phyloP scores from a whole-genome alignment of 495 filamentous ascomycete genomes.

The Lentithecium fluviatile region DNA sequence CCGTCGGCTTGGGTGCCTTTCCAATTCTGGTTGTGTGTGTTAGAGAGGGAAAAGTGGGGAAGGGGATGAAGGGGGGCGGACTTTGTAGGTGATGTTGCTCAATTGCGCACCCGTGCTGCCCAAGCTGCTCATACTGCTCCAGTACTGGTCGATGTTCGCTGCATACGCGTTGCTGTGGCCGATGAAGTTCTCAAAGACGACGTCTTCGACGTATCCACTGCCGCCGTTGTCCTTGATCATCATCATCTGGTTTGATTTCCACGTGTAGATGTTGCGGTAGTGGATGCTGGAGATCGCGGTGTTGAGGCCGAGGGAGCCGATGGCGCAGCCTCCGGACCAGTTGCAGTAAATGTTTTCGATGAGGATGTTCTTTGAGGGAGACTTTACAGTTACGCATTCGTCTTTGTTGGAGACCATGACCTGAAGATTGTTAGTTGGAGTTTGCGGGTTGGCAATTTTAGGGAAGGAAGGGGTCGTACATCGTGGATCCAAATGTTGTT shows the following conservation, averaged over 20 bases:
- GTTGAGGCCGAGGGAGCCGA: slow-evolving; percentile 38
- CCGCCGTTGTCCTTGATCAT: slow-evolving; percentile 65
- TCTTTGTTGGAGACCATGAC: slow-evolving; percentile 45
- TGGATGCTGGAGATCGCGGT: slow-evolving; percentile 35
- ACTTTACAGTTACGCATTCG: slow-evolving; percentile 40
- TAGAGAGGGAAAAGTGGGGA: neutral
- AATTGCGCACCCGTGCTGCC: slow-evolving; percentile 50
- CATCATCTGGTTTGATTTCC: slow-evolving; percentile 55
- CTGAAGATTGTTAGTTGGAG: neutral
- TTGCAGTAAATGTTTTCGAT: slow-evolving; percentile 44
- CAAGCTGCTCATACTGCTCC: slow-evolving; percentile 39
- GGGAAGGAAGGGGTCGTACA: slow-evolving; percentile 9
- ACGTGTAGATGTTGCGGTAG: slow-evolving; percentile 42
- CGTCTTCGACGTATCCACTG: slow-evolving; percentile 54
- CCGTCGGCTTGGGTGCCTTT: slow-evolving; percentile 56
- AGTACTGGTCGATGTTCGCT: slow-evolving; percentile 57
- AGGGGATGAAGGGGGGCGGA: neutral
- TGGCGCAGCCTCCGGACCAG: slow-evolving; percentile 35
- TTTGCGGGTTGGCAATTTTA: too few species aligned
- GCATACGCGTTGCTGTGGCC: slow-evolving; percentile 54
- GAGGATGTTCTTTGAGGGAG: slow-evolving; percentile 38
- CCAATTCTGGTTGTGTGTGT: slow-evolving; percentile 47
- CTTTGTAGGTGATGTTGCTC: slow-evolving; percentile 51
- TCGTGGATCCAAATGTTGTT: slow-evolving; percentile 42
- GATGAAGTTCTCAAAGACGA: slow-evolving; percentile 57